phyloP scores from a whole-genome alignment of 1,284 basidiomycete genomes.

The Fistulinella cinereoalba region DNA sequence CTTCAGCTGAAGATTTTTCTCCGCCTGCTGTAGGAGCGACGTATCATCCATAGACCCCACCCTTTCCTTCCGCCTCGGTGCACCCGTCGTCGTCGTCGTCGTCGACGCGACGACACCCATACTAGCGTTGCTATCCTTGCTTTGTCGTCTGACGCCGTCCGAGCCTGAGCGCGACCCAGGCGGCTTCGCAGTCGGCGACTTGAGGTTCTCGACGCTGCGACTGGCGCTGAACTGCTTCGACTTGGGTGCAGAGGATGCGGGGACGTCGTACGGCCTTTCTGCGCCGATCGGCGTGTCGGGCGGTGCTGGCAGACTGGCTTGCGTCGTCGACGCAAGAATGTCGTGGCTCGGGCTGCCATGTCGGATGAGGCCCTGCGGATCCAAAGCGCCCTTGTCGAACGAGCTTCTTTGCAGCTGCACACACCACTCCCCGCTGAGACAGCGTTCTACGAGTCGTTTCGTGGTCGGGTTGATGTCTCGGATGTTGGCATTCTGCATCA shows the following conservation, averaged over 20 bases:
- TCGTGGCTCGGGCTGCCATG: constrained; percentile 45
- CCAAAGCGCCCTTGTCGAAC: constrained; percentile 30
- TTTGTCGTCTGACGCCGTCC: constrained; percentile 42
- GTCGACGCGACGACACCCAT: constrained; percentile 44
- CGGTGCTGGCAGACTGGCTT: constrained; percentile 19
- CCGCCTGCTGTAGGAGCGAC: constrained; percentile 15
- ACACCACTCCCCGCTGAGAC: constrained; percentile 87
- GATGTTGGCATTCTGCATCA: constrained; percentile 73
- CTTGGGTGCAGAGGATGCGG: constrained; percentile 29
- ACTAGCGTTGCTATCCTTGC: constrained; percentile 53
- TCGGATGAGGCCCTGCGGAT: constrained; percentile 27
- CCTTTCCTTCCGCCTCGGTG: constrained; percentile 31
- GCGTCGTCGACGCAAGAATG: constrained; percentile 36
- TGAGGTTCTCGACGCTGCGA: constrained; percentile 59
- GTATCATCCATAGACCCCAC: constrained; percentile 33
- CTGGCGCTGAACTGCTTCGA: constrained; percentile 51
- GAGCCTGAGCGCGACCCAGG: constrained; percentile 36
- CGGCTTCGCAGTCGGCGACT: constrained; percentile 17
- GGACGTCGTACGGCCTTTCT: constrained; percentile 28
- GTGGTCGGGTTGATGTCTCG: constrained; percentile 86
- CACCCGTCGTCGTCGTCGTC: constrained; percentile 27
- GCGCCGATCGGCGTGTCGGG: constrained; percentile 27
- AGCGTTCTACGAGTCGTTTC: constrained; percentile 87
- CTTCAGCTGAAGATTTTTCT: constrained; percentile 14
- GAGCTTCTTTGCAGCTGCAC: constrained; percentile 51